Evolutionary conservation across 768 basidiomycete species (phyloP), one percentile per base, ranked within the genome.

Genomic region (Suillus subalutaceus): DNA sequence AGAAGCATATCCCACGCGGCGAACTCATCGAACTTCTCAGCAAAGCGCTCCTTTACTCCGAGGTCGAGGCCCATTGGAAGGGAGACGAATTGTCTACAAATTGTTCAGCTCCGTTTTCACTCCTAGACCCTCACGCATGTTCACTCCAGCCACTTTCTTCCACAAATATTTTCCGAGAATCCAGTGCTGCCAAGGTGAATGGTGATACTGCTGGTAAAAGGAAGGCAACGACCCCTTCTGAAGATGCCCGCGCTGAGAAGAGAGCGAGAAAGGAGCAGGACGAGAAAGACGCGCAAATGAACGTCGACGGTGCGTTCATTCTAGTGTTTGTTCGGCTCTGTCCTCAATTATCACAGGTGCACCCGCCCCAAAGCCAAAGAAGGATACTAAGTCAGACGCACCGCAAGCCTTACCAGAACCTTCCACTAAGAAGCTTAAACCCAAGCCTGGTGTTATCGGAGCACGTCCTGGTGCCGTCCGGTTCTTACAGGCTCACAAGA

Each of bases 1-100:
- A 84, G 68, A 91, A 89, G 72, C 90, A 91, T 66, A 88, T 95
- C 62, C 90, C 88, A 32, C 87, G 92, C 23, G 93, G 93, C 13
- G 91, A 94, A 73, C 84, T 95, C 32, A 81, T 93, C 48, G 92
- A 94, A 65, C 86, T 94, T 30, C 85, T 95, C 41, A 84, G 85
- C 73, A 94, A 93, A 78, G 88, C 93, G 4, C 79, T 95, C 20
- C 84, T 94, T 12, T 95, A 93, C 70, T 81, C 84, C 23, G 93
- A 95, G 78, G 91, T 91, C 62, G 93, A 95, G 80, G 84, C 89
- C 8, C 93, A 94, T 71, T 94, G 91, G 89, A 85, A 86, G 67
- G 84, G 83, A 10, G 87, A 87, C 72, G 79, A 82, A 43, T 78
- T 90, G 66, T 83, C 86, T 8, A 82, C 79, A 55, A 87, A 85